These are phyloP conservation scores for Starmerella powellii DNA, from an alignment of 805 yeast species.

Conservation along the genomic window DNA sequence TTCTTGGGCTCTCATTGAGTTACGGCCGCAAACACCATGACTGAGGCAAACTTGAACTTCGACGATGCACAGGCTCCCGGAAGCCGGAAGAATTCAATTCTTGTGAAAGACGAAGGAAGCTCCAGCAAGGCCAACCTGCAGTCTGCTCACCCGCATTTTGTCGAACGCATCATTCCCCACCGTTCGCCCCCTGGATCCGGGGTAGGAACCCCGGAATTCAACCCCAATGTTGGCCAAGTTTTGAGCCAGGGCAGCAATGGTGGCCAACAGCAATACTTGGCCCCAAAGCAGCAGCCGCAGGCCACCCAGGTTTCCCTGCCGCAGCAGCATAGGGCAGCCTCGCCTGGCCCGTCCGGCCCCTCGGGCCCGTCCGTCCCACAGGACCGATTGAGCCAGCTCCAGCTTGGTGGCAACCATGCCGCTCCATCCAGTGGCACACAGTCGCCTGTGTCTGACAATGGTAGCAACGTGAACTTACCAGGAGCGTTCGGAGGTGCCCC, in stretches of 20 bases:
- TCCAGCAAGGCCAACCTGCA: conserved; percentile 7
- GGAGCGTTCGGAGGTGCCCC: background rate
- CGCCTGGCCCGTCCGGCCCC: background rate
- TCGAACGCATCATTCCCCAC: conserved; percentile 17
- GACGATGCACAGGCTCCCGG: conserved; percentile 1
- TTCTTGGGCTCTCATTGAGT: too few relatives aligned
- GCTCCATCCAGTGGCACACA: background rate
- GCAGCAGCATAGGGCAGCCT: background rate
- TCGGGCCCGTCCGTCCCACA: background rate
- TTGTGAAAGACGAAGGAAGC: conserved; percentile 18
- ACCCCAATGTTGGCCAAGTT: too few relatives aligned
- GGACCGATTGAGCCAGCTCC: conserved; percentile 7
- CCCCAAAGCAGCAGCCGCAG: background rate
- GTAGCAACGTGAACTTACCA: background rate
- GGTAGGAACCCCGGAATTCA: background rate
- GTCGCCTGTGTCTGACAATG: background rate
- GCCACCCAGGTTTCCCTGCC: background rate
- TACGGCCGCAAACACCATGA: too few relatives aligned
- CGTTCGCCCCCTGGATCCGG: conserved; percentile 9
- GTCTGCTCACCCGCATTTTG: conserved; percentile 24
- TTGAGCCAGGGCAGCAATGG: too few relatives aligned
- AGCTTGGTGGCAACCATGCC: conserved; percentile 6
- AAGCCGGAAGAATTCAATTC: conserved; percentile 22
- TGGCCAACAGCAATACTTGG: background rate
- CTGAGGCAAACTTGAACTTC: too few relatives aligned